These are phyloP conservation scores for Spinacia oleracea DNA, from an alignment of 179 eudicot species.

Conservation along the genomic window DNA sequence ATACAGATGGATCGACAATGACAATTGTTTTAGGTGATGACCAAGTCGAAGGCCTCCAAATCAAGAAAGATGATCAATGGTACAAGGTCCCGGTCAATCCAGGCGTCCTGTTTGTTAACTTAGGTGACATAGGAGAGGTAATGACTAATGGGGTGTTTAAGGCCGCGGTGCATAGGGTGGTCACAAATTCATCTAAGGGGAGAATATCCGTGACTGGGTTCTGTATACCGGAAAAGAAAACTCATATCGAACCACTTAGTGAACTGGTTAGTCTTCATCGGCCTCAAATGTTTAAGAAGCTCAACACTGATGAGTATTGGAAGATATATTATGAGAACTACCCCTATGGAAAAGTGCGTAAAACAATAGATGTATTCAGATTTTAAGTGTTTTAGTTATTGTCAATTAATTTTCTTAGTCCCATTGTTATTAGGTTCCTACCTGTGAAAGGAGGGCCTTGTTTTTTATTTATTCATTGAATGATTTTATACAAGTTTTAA, in stretches of 20 bases:
- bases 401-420: no score
- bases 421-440: no score
- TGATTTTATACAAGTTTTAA: no score
- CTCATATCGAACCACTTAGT: constrained; percentile 37
- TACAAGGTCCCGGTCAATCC: constrained; percentile 36
- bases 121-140: constrained; percentile 57
- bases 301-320: constrained; percentile 18
- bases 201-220: constrained; percentile 16
- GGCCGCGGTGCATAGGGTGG: constrained; percentile 51
- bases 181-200: constrained; percentile 27
- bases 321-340: neutral
- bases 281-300: constrained; percentile 39
- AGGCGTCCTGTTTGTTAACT: constrained; percentile 33
- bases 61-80: constrained; percentile 44
- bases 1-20: constrained; percentile 40
- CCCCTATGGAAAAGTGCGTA: no score
- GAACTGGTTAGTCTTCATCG: constrained; percentile 30
- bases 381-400: no score
- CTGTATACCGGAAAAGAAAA: constrained; percentile 35
- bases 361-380: no score
- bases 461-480: no score
- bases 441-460: no score
- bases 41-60: constrained; percentile 41
- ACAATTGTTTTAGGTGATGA: constrained; percentile 40
- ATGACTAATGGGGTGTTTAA: constrained; percentile 57